phyloP scores from a whole-genome alignment of 2,329 filamentous ascomycete genomes.

The Fusarium piperis region DNA sequence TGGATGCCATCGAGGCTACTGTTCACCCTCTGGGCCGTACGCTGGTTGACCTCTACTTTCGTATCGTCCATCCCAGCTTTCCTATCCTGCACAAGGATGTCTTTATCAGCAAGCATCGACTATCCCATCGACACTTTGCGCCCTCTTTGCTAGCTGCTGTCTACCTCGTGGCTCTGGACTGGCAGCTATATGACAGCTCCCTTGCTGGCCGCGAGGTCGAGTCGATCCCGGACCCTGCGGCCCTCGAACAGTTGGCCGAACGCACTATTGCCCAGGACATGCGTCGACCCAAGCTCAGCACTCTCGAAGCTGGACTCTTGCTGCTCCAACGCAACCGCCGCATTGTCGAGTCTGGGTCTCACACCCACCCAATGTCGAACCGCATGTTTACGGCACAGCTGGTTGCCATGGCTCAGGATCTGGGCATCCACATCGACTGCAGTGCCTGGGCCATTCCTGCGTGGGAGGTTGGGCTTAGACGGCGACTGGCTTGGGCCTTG shows the following conservation, averaged over 20 bases:
- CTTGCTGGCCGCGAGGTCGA: slow-evolving; percentile 50
- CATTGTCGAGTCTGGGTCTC: slow-evolving; percentile 44
- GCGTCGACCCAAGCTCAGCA: slow-evolving; percentile 63
- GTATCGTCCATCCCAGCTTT: slow-evolving; percentile 67
- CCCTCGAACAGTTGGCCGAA: slow-evolving; percentile 52
- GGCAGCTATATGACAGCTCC: slow-evolving; percentile 67
- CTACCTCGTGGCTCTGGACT: slow-evolving; percentile 70
- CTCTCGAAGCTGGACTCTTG: slow-evolving; percentile 64
- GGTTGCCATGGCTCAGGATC: slow-evolving; percentile 66
- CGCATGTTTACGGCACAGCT: slow-evolving; percentile 63
- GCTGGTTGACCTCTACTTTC: slow-evolving; percentile 74
- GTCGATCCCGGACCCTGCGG: slow-evolving; percentile 43
- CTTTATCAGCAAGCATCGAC: slow-evolving; percentile 68
- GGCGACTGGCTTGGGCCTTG: slow-evolving; percentile 70
- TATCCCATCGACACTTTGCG: slow-evolving; percentile 66
- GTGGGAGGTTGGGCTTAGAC: slow-evolving; percentile 71
- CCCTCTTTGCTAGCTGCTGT: slow-evolving; percentile 68
- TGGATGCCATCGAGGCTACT: slow-evolving; percentile 66
- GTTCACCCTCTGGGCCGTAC: slow-evolving; percentile 71
- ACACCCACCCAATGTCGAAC: slow-evolving; percentile 43
- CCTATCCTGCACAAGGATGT: slow-evolving; percentile 69
- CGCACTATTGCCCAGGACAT: slow-evolving; percentile 59
- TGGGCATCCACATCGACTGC: slow-evolving; percentile 70
- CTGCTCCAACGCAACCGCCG: slow-evolving; percentile 60
- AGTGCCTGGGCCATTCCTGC: slow-evolving; percentile 68